A percentile compares a stretch with the other conserved stretches of the same genome.
phyloP scores from a whole-genome alignment of 768 basidiomycete species.

The Mycena albidolilacea region DNA sequence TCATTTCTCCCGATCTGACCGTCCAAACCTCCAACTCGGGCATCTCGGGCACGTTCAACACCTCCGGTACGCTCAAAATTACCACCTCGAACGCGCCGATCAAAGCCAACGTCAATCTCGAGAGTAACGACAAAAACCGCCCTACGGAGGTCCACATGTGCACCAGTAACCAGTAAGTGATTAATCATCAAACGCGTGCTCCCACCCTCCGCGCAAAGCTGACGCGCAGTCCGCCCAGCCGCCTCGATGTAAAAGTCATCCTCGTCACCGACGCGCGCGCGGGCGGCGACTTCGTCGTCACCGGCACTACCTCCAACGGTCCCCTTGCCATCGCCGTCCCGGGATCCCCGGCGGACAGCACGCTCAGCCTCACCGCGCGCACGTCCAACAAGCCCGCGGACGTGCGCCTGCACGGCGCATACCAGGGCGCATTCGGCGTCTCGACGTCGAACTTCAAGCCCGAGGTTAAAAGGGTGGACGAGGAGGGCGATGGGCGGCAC shows the following conservation, averaged over 20 bases:
- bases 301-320: conserved; percentile 51
- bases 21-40: conserved; percentile 51
- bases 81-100: conserved; percentile 52
- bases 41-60: conserved; percentile 54
- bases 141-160: conserved; percentile 10
- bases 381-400: conserved; percentile 54
- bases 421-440: conserved; percentile 54
- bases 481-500: not conserved
- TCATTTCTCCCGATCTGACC: conserved; percentile 44
- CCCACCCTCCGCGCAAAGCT: not conserved
- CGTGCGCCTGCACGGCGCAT: conserved; percentile 52
- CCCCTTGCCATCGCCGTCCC: conserved; percentile 49
- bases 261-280: not conserved
- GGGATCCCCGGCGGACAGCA: conserved; percentile 51
- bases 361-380: conserved; percentile 45
- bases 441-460: not conserved
- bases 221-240: not conserved
- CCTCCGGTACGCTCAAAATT: conserved; percentile 47
- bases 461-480: not conserved
- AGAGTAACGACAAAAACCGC: conserved; percentile 4
- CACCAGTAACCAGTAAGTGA: conserved; percentile 27
- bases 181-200: not conserved
- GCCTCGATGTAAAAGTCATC: not conserved
- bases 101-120: conserved; percentile 47
- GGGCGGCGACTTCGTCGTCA: conserved; percentile 52